Percentiles rank a stretch among this genome's conserved stretches.
Evolutionary conservation across 179 eudicot genomes (phyloP).

Genomic region (Carnegiea gigantea): DNA sequence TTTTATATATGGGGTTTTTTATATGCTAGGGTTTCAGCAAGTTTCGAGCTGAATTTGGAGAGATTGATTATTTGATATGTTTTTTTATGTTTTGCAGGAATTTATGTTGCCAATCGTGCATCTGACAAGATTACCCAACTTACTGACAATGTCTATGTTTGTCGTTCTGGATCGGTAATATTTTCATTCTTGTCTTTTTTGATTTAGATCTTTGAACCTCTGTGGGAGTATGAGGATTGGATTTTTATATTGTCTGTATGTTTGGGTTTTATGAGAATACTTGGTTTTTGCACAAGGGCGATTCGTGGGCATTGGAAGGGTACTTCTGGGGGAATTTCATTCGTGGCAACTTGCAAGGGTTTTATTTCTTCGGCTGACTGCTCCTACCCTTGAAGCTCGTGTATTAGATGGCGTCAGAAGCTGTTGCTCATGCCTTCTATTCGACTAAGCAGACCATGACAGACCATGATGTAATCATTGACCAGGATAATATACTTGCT

Average conservation of each 20-base stretch:
- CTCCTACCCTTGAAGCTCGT: neutral
- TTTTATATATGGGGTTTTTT: neutral
- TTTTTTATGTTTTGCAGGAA: constrained; percentile 37
- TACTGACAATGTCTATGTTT: constrained; percentile 88
- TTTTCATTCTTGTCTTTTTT: constrained; percentile 9
- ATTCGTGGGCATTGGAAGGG: neutral
- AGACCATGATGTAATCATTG: neutral
- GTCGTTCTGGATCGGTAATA: constrained; percentile 98
- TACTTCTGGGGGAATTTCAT: neutral
- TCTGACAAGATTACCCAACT: constrained; percentile 96
- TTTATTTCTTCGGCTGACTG: neutral
- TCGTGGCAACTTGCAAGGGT: neutral
- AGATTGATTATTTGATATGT: neutral
- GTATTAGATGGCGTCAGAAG: neutral
- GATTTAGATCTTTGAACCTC: neutral
- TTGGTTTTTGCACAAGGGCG: neutral
- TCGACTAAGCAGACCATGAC: neutral
- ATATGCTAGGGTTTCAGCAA: constrained; percentile 13
- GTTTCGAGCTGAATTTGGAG: neutral
- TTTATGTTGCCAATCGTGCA: constrained; percentile 96
- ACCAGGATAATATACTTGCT: neutral
- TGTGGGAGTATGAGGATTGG: no score
- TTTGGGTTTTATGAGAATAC: neutral
- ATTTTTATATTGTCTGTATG: neutral
- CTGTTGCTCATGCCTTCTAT: neutral